Evolutionary conservation across 2,329 filamentous ascomycete species (phyloP).

Genomic region (Apiospora hydei): DNA sequence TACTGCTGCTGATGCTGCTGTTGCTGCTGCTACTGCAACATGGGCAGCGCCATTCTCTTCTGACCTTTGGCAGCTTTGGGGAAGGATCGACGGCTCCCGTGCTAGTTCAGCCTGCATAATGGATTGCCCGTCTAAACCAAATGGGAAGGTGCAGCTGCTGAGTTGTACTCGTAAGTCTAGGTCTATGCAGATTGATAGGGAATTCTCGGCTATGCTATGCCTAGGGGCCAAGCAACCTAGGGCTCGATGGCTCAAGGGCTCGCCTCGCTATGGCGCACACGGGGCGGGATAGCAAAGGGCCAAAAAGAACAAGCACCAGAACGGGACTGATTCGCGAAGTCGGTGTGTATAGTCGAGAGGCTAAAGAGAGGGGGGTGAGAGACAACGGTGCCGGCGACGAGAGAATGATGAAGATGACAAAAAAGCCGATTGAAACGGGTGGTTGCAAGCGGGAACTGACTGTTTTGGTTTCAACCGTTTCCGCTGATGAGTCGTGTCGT

Average conservation of each 20-base stretch:
- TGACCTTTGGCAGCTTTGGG: conserved; percentile 7
- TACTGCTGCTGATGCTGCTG: background rate
- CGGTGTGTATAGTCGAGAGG: background rate
- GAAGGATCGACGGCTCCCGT: conserved; percentile 9
- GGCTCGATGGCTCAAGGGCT: background rate
- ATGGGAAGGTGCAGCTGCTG: background rate
- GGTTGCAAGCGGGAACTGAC: conserved; percentile 17
- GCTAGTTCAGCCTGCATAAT: conserved; percentile 21
- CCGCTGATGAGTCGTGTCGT: conserved; percentile 18
- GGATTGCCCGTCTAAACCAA: conserved; percentile 11
- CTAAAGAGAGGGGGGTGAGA: background rate
- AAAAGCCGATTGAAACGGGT: conserved; percentile 16
- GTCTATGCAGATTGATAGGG: conserved; percentile 3
- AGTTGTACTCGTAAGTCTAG: conserved; percentile 15
- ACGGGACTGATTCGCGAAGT: conserved; percentile 18
- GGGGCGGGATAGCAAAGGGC: background rate
- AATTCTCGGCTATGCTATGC: conserved; percentile 7
- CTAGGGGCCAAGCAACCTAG: background rate
- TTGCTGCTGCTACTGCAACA: background rate
- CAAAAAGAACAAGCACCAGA: background rate
- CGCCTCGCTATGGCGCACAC: conserved; percentile 13
- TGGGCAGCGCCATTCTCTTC: background rate
- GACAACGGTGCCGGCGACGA: background rate
- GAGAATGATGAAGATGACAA: conserved; percentile 1
- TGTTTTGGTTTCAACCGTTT: conserved; percentile 17